Base-by-base conservation (phyloP, 169 alveolate genomes). In the Plasmodium inui region DNA sequence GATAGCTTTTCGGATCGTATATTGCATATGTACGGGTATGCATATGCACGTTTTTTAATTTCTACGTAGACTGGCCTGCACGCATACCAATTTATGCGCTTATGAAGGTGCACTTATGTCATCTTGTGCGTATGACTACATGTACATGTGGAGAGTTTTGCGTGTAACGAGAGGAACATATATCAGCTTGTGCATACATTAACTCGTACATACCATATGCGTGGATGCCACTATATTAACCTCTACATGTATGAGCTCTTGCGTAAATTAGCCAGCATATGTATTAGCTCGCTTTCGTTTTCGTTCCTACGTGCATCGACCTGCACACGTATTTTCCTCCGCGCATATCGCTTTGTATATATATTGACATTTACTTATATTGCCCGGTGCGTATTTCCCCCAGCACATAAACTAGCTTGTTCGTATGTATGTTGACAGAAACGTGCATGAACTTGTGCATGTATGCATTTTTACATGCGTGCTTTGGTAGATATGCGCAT, bases 1-100 rank as follows among this genome's bases (percentile, higher is more conserved):
- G 82, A 70, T 67, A 39, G 70, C 92, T 7, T 61, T 61, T 37
- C 82, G 50, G 74, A 32, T 61, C 44, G n/a, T 61, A 79, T 28
- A 79, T 79, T 80, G 70, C 14, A 44, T 44, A n/a, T 14, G 7
- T 26, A 17, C 3, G 39, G 3, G 22, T 79, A 17, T 10, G 10
- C 32, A 10, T 46, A 80, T 50, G 22, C 30, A 28, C 76, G 3
- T 81, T 28, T 44, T 14, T 53, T 28, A 46, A 70, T 53, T 4
- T 37, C 7, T 81, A 37, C 50, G 39, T 30, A 26, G 0, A 81
- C 7, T 22, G n/a, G 19, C 67, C 14, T 81, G 22, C 41, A 53
- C 50, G 22, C 70, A 37, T 30, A 57, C 9, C 34, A 55, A 46
- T 7, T 28, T 19, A 1, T 80, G 30, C 17, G 4, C 50, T 41